These are phyloP conservation scores for Viridothelium virens DNA, from an alignment of 495 filamentous ascomycete species.

Conservation along the genomic window DNA sequence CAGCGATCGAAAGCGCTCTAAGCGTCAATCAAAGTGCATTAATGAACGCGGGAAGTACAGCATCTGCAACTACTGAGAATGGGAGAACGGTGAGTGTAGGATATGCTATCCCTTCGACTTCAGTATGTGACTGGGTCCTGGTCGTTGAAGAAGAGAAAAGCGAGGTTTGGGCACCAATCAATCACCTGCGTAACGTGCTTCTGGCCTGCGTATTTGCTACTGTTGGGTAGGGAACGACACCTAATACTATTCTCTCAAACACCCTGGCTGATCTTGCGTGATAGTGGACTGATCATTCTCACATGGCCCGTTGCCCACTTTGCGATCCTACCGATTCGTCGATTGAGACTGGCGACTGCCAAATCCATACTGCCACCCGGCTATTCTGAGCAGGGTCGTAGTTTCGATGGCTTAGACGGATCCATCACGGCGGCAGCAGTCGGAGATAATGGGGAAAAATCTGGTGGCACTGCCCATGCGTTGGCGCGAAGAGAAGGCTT, in stretches of 20 bases:
- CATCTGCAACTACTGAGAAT: conserved; percentile 66
- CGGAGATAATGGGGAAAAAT: conserved; percentile 23
- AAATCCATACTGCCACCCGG: conserved; percentile 62
- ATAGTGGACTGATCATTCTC: conserved; percentile 46
- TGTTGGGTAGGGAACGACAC: conserved; percentile 40
- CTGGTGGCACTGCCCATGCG: conserved; percentile 25
- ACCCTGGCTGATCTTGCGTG: background rate
- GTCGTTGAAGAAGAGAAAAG: conserved; percentile 64
- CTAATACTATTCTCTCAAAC: conserved; percentile 14
- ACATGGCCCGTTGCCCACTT: conserved; percentile 71
- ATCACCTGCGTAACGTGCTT: conserved; percentile 64
- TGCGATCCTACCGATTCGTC: conserved; percentile 69
- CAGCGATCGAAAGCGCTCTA: conserved; percentile 49
- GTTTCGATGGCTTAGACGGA: background rate
- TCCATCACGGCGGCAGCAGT: background rate
- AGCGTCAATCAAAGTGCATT: conserved; percentile 36
- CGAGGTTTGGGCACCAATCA: conserved; percentile 71
- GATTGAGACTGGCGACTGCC: conserved; percentile 67
- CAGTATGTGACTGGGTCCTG: conserved; percentile 70
- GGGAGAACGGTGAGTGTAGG: conserved; percentile 58
- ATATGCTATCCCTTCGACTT: conserved; percentile 55
- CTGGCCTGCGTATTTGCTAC: conserved; percentile 80
- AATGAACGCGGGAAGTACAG: conserved; percentile 55
- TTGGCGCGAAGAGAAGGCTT: conserved; percentile 42
- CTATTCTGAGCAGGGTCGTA: background rate